Base-by-base conservation (phyloP, 2,329 filamentous ascomycete species). In the Cladosporium sp. region DNA sequence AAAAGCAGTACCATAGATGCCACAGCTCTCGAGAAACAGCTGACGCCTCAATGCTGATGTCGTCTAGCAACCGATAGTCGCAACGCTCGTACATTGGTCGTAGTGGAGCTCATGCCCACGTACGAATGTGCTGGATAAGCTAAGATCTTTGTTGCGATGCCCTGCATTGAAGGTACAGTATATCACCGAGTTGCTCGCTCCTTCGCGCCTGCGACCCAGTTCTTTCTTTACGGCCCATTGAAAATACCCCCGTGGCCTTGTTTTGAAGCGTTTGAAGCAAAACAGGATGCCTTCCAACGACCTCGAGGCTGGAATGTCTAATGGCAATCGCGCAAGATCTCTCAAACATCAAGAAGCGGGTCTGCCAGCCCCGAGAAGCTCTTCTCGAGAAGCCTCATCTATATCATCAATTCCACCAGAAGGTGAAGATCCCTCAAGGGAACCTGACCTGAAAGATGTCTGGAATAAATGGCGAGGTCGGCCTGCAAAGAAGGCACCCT, bases 11-110 rank as follows among this genome's bases (percentile, higher is more conserved):
- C 32, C 11, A 24, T 26, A 24, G 18, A 55, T 5, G 18, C 52
- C 7, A 34, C 7, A 55, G 18, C 18, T 24, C n/a, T 47, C 38
- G 41, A 47, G 41, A 44, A 44, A 21, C 41, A 47, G 41, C 41
- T 47, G n/a, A 21, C 41, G 41, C n/a, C n/a, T 21, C 41, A 21
- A 21, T 34, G 28, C 28, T 32, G 18, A 55, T 12, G 52, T 28
- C 44, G 28, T 52, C 36, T 63, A 63, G 49, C 60, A 52, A 54
- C 15, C 60, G 34, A 63, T 63, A 63, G 60, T 63, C 14, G 60
- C 60, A 63, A 63, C 60, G 60, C 26, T 63, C 60, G 52, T 21
- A 41, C 60, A 63, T 52, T 10, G 14, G 38, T 54, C 21, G 26
- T 14, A 58, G 60, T 55, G 49, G 32, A 44, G 47, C 49, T 54